Evolutionary conservation across 2,329 filamentous ascomycete species (phyloP).

Genomic region (Ilyonectria mors-panacis): DNA sequence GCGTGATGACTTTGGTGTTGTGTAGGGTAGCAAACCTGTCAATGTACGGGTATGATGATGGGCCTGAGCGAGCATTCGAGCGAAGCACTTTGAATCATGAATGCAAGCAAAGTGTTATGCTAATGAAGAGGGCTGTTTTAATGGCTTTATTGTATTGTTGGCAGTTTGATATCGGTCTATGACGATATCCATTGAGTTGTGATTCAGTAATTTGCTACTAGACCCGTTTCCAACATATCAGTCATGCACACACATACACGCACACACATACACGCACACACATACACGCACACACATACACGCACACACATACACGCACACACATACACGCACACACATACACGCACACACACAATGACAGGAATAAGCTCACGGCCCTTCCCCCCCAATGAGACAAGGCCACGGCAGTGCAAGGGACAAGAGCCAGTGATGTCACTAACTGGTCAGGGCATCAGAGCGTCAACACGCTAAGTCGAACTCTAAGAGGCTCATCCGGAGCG

Average conservation of each 20-base stretch:
- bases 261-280: too few species aligned
- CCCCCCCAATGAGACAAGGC: not conserved
- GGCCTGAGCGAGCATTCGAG: not conserved
- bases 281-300: too few species aligned
- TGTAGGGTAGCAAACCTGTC: not conserved
- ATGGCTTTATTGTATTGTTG: too few species aligned
- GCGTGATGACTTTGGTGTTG: not conserved
- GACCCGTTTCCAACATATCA: too few species aligned
- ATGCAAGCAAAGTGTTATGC: too few species aligned
- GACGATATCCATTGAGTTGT: not conserved
- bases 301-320: too few species aligned
- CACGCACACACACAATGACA: not conserved
- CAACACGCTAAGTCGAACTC: not conserved
- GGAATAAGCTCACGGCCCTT: not conserved
- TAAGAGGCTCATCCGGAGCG: not conserved
- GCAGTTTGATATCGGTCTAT: not conserved
- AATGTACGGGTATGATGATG: too few species aligned
- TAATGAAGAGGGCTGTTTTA: too few species aligned
- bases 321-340: too few species aligned
- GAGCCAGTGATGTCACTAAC: slow-evolving; percentile 15
- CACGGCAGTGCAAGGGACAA: not conserved
- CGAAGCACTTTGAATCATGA: too few species aligned
- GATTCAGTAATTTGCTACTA: not conserved
- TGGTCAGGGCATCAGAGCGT: not conserved
- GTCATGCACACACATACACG: too few species aligned